Conservation (phyloP, 2,329 filamentous ascomycete genomes). For the Aureobasidium sp. region DNA sequence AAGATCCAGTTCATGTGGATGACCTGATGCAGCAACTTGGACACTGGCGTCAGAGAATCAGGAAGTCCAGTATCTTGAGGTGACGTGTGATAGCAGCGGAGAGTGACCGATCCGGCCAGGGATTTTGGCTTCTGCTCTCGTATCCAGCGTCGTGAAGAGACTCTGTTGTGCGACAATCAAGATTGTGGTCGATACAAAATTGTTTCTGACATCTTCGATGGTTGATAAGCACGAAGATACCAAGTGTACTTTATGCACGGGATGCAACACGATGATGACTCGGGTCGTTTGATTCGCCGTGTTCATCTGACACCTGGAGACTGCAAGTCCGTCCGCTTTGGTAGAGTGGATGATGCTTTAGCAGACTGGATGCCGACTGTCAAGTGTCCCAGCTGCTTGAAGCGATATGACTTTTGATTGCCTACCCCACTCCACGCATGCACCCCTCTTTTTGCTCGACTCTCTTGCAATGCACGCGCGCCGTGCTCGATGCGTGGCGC, state of each 20-base stretch:
- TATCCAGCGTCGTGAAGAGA: not conserved
- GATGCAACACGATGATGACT: not conserved
- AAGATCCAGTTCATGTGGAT: too few species aligned
- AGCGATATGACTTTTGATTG: not conserved
- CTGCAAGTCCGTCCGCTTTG: not conserved
- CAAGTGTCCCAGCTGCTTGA: not conserved
- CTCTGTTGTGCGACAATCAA: not conserved
- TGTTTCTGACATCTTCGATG: not conserved
- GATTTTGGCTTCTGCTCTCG: not conserved
- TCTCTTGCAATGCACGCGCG: not conserved
- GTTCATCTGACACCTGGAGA: not conserved
- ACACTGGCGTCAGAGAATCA: too few species aligned
- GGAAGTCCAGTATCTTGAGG: too few species aligned
- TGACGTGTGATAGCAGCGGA: too few species aligned
- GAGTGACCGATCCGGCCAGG: too few species aligned
- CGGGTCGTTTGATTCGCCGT: not conserved
- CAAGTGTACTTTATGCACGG: not conserved
- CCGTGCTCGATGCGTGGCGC: not conserved
- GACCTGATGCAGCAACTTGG: too few species aligned
- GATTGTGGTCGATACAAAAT: not conserved
- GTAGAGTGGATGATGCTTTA: not conserved
- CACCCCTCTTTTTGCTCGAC: conserved; percentile 5
- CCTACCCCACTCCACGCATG: not conserved
- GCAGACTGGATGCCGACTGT: not conserved
- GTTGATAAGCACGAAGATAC: not conserved